These are phyloP conservation scores for Phytophthora tentaculata DNA, from an alignment of 352 stramenopile genomes.

Conservation along the genomic window DNA sequence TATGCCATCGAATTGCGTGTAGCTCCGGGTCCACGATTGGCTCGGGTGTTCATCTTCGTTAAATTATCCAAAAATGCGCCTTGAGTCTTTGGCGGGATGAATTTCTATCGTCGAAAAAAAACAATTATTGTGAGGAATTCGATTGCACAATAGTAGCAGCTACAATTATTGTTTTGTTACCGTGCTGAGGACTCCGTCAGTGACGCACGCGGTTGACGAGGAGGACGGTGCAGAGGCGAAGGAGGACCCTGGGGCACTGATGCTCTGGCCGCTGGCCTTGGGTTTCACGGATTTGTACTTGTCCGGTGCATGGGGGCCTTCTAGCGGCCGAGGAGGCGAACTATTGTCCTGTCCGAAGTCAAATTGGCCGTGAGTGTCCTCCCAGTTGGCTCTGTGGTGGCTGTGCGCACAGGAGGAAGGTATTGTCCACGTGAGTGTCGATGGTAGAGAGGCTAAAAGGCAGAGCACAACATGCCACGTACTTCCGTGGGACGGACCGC, in stretches of 20 bases:
- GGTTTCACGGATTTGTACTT: conserved; percentile 26
- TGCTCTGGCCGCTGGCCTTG: conserved; percentile 33
- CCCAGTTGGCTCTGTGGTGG: conserved; percentile 2
- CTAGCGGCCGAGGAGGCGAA: not conserved
- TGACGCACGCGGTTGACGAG: conserved; percentile 2
- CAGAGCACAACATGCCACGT: not conserved
- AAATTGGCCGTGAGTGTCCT: conserved; percentile 7
- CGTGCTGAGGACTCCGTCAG: conserved; percentile 24
- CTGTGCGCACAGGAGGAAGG: not conserved
- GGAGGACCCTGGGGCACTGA: conserved; percentile 36
- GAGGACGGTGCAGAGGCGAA: conserved; percentile 9
- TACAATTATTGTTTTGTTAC: conserved; percentile 17
- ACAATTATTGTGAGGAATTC: not conserved
- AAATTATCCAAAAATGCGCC: conserved; percentile 24
- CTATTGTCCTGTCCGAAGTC: conserved; percentile 16
- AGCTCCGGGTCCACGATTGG: conserved; percentile 22
- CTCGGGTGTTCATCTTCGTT: conserved; percentile 24
- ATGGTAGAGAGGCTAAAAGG: not conserved
- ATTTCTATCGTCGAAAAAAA: conserved; percentile 20
- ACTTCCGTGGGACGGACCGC: conserved; percentile 8
- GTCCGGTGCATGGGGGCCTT: not conserved
- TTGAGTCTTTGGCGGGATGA: conserved; percentile 37
- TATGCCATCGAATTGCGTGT: conserved; percentile 14
- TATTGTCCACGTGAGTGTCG: not conserved
- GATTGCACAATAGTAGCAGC: not conserved